phyloP scores from a whole-genome alignment of 106 monocot species.

The Posidonia australis region DNA sequence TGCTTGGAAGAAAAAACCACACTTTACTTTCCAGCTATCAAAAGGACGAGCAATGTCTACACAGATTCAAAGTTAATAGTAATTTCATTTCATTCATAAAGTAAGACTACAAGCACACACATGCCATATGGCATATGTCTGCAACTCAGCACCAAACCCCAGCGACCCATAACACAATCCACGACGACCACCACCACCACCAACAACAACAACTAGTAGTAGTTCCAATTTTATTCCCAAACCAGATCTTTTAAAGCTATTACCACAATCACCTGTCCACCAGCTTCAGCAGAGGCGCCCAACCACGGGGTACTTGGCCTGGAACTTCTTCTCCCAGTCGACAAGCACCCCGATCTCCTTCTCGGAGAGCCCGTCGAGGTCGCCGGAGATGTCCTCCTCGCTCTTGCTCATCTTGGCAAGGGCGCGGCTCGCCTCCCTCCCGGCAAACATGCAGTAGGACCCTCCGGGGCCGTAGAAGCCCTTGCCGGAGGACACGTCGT shows the following conservation, averaged over 20 bases:
- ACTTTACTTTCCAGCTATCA: too few relatives aligned
- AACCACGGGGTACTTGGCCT: slow-evolving; percentile 81
- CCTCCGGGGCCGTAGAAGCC: slow-evolving; percentile 93
- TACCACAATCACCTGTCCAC: background rate
- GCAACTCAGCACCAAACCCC: background rate
- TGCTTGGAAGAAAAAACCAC: too few relatives aligned
- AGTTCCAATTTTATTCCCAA: slow-evolving; percentile 1
- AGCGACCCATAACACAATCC: too few relatives aligned
- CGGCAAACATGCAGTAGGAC: slow-evolving; percentile 75
- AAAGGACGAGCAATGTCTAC: too few relatives aligned
- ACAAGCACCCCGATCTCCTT: slow-evolving; percentile 69
- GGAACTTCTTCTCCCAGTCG: slow-evolving; percentile 95
- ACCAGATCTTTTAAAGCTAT: background rate
- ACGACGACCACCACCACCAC: background rate
- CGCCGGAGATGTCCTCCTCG: slow-evolving; percentile 50
- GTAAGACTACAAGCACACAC: too few relatives aligned
- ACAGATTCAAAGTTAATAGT: too few relatives aligned
- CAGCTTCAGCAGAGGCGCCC: slow-evolving; percentile 40
- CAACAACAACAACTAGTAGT: background rate
- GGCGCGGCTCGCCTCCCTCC: slow-evolving; percentile 74
- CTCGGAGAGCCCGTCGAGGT: slow-evolving; percentile 61
- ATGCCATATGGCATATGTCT: too few relatives aligned
- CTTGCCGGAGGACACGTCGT: slow-evolving; percentile 66
- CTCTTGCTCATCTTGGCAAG: slow-evolving; percentile 92
- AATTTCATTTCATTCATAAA: too few relatives aligned